These are phyloP conservation scores for Cucumis cinereus DNA, from an alignment of 306 rosid species.

Conservation along the genomic window DNA sequence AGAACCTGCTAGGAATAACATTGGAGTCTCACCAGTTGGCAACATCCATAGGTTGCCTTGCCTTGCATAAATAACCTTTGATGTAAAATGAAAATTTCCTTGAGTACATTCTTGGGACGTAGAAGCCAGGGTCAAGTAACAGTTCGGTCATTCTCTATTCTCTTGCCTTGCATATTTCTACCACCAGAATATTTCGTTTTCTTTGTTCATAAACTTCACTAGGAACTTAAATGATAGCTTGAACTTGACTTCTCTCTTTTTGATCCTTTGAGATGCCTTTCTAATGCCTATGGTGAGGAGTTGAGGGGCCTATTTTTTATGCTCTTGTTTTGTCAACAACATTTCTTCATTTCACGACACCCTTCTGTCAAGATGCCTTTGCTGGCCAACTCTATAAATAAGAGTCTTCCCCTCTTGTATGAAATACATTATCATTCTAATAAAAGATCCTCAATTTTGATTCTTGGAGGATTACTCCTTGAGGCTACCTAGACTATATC, in stretches of 20 bases:
- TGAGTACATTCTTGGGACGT: background rate
- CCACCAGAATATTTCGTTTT: background rate
- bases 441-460: no score
- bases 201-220: background rate
- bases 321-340: background rate
- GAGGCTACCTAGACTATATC: no score
- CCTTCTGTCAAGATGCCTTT: background rate
- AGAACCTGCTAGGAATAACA: background rate
- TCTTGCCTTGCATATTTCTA: background rate
- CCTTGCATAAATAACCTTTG: background rate
- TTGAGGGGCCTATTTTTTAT: background rate
- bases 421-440: no score
- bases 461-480: no score
- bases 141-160: background rate
- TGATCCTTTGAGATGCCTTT: background rate
- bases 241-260: background rate
- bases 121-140: background rate
- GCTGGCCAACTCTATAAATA: background rate
- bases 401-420: no score
- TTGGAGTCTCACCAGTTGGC: background rate
- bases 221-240: background rate
- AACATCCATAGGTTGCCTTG: background rate
- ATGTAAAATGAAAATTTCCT: background rate
- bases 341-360: background rate
- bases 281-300: background rate